Base-by-base conservation (phyloP, 257 asterid species). In the Salvia miltiorrhiza region DNA sequence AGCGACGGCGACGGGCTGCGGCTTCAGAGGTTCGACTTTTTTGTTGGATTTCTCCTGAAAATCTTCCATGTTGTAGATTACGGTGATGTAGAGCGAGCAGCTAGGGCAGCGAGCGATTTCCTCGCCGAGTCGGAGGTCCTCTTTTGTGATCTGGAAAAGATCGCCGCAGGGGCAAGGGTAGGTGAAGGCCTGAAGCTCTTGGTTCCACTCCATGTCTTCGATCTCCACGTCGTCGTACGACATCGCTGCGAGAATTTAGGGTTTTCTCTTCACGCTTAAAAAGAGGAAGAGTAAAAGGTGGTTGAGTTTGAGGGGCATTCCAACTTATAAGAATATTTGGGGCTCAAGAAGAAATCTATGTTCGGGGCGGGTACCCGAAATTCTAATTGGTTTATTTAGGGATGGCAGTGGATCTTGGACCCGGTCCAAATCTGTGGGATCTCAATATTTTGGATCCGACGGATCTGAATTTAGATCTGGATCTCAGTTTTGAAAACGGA, bases 121-220 rank as follows among this genome's bases (percentile, higher is more conserved):
- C 76, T 93, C 98, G 30, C 98, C 98, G 32, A 85, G 65, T 14
- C 82, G 83, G 4, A 93, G 82, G 3, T 93, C 98, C 75, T 93
- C 95, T 55, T 83, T 88, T 8, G 96, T 85, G 14, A 93, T 93
- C 75, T 88, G 97, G 72, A 93, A 93, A 0, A 93, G 84, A 82
- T 93, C 98, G 37, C 97, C 96, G 76, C 98, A 93, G 2, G 97
- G 98, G 32, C 98, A 93, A 0, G 98, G 98, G 67, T 93, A 93
- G 0, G 96, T 93, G 80, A 61, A 93, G 3, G 98, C 80, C 67
- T 87, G 71, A 20, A 93, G 79, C 82, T 84, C 90, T 24, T 93
- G 80, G 78, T 88, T 83, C 98, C 98, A 93, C 82, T 93, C 98
- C 98, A 93, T 93, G 73, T 93, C 97, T 72, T 93, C 98, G 67